Conservation (phyloP, 2,329 filamentous ascomycete genomes). For the Fusarium nelsonii region DNA sequence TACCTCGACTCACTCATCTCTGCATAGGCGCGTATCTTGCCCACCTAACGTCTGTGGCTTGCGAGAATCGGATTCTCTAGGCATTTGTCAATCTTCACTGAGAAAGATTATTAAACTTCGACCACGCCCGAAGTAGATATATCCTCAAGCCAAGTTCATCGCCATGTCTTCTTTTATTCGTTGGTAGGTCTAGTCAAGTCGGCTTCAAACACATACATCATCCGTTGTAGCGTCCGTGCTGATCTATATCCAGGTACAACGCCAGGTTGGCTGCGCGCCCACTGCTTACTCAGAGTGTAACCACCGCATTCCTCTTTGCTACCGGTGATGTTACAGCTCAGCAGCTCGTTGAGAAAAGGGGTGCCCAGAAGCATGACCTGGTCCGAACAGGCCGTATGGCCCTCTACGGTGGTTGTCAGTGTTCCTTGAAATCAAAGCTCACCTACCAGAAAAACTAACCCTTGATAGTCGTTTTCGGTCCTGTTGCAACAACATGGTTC, state of each 20-base stretch:
- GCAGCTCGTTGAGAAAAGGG: conserved; percentile 87
- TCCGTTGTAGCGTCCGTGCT: conserved; percentile 22
- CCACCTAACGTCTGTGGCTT: conserved; percentile 40
- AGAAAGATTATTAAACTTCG: conserved; percentile 34
- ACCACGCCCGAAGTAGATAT: conserved; percentile 3
- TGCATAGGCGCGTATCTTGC: conserved; percentile 25
- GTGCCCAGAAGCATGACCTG: conserved; percentile 79
- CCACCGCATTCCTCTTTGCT: conserved; percentile 91
- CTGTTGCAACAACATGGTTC: conserved; percentile 90
- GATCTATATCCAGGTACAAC: conserved; percentile 77
- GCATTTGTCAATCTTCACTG: conserved; percentile 5
- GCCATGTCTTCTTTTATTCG: conserved; percentile 50
- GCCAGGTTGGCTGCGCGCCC: conserved; percentile 82
- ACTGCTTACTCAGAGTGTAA: conserved; percentile 89
- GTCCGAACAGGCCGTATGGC: conserved; percentile 82
- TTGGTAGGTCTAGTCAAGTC: conserved; percentile 45
- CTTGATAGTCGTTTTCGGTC: conserved; percentile 80
- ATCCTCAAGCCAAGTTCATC: conserved; percentile 7
- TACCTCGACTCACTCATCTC: conserved; percentile 13
- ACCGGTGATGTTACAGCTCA: conserved; percentile 93
- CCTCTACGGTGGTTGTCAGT: conserved; percentile 80
- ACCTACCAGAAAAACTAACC: conserved; percentile 19
- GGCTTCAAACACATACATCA: conserved; percentile 1
- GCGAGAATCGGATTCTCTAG: conserved; percentile 17
- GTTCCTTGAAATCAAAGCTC: conserved; percentile 5